Conservation (phyloP, 805 yeast genomes). For the Candida sanyiensis region DNA sequence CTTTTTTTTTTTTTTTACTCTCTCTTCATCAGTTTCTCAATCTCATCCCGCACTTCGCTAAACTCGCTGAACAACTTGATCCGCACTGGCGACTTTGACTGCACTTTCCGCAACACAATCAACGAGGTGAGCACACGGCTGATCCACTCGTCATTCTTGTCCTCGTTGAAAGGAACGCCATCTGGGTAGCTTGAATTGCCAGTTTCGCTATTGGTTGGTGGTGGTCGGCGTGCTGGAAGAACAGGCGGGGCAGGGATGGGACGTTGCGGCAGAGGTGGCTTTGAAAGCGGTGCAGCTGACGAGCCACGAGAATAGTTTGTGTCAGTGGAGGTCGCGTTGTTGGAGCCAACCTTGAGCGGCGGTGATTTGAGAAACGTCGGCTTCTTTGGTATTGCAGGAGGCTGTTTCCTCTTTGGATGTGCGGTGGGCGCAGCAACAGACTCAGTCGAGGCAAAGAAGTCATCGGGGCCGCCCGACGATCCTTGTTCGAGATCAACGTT, state of each 20-base stretch:
- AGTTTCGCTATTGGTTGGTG: background rate
- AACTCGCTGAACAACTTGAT: slow-evolving; percentile 21
- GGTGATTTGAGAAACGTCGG: slow-evolving; percentile 18
- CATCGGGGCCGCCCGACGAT: slow-evolving; percentile 10
- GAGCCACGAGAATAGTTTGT: background rate
- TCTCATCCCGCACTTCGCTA: slow-evolving; percentile 22
- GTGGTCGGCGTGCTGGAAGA: slow-evolving; percentile 3
- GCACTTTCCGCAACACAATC: slow-evolving; percentile 17
- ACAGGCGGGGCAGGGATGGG: slow-evolving; percentile 30
- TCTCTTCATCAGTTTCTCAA: slow-evolving; percentile 18
- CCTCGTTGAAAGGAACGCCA: slow-evolving; percentile 33
- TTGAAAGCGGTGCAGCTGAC: background rate
- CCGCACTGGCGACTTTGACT: slow-evolving; percentile 13
- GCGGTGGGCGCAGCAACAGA: background rate
- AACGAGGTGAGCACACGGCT: slow-evolving; percentile 35
- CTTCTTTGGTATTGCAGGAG: slow-evolving; percentile 25
- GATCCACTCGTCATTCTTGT: slow-evolving; percentile 51
- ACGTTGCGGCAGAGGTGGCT: slow-evolving; percentile 24
- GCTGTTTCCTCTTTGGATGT: slow-evolving; percentile 9
- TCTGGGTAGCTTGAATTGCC: slow-evolving; percentile 22
- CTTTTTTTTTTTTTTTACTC: background rate
- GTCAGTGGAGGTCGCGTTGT: too few relatives aligned
- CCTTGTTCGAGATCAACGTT: slow-evolving; percentile 34
- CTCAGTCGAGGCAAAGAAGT: slow-evolving; percentile 13
- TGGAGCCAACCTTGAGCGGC: background rate